A percentile compares a stretch with the other conserved stretches of the same genome.
Conservation (phyloP, 805 yeast species). For the Pichia manshurica region DNA sequence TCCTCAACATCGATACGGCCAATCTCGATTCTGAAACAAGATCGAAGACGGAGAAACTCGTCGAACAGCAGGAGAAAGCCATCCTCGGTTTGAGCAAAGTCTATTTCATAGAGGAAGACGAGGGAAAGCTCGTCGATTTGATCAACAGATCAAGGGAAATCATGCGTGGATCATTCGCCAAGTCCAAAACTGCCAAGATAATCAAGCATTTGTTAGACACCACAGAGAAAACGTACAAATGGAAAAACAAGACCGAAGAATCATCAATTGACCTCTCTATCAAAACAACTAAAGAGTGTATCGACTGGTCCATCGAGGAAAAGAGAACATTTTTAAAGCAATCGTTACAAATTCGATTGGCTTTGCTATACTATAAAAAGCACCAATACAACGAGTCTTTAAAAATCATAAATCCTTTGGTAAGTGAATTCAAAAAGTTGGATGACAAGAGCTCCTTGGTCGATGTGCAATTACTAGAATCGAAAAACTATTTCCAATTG, state of each 20-base stretch:
- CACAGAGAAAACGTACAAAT: constrained; percentile 52
- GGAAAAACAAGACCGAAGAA: constrained; percentile 1
- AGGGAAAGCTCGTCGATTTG: constrained; percentile 51
- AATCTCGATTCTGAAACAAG: constrained; percentile 9
- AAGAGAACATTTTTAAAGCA: constrained; percentile 88
- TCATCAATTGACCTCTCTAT: constrained; percentile 66
- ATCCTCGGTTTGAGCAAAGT: constrained; percentile 71
- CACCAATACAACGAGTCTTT: constrained; percentile 63
- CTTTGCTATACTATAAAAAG: constrained; percentile 66
- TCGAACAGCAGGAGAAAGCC: constrained; percentile 59
- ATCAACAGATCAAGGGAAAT: constrained; percentile 62
- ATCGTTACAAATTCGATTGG: constrained; percentile 75
- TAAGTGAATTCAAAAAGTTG: constrained; percentile 82
- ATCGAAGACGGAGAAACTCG: constrained; percentile 33
- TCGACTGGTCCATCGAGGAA: constrained; percentile 80
- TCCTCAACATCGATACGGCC: constrained; percentile 33
- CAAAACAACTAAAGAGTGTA: constrained; percentile 65
- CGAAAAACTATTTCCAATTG: constrained; percentile 84
- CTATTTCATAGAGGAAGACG: constrained; percentile 46
- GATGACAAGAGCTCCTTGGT: constrained; percentile 95
- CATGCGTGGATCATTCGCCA: constrained; percentile 65
- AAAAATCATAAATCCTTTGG: constrained; percentile 60
- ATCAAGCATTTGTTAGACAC: constrained; percentile 75
- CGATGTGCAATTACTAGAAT: constrained; percentile 89
- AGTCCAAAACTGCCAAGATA: constrained; percentile 91